phyloP scores from a whole-genome alignment of 176 grass and related monocot genomes.

The Miscanthus lutarioriparius region DNA sequence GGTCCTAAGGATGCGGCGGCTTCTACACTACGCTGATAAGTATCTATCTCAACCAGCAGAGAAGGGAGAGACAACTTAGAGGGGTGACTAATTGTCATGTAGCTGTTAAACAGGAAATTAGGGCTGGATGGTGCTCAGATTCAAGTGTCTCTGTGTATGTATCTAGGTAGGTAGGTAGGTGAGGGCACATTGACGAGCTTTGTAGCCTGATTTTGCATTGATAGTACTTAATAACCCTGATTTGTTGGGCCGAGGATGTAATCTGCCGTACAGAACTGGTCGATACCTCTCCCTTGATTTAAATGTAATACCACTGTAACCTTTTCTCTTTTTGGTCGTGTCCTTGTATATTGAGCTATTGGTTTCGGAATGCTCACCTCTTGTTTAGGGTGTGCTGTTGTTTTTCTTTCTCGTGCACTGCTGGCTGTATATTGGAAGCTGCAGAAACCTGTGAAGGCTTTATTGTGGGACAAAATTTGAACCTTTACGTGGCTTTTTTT shows the following conservation, averaged over 20 bases:
- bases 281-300: constrained; percentile 40
- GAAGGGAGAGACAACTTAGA: constrained; percentile 52
- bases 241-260: constrained; percentile 46
- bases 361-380: background rate
- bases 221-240: constrained; percentile 1
- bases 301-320: constrained; percentile 26
- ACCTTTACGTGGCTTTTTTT: too few species aligned
- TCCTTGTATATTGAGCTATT: background rate
- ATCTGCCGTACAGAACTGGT: background rate
- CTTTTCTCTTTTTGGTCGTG: background rate
- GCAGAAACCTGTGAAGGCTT: too few species aligned
- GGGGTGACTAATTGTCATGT: constrained; percentile 32
- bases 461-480: too few species aligned
- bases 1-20: constrained; percentile 77
- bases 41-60: constrained; percentile 56
- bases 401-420: too few species aligned
- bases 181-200: constrained; percentile 26
- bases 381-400: too few species aligned
- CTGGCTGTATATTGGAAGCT: too few species aligned
- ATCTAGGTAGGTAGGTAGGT: constrained; percentile 8
- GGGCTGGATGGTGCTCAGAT: constrained; percentile 32
- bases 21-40: constrained; percentile 82
- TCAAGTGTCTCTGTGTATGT: background rate
- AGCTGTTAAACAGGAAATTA: constrained; percentile 39
- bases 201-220: constrained; percentile 27